Conservation (phyloP, 1,139 yeast genomes). For the Yamadazyma diospyri region DNA sequence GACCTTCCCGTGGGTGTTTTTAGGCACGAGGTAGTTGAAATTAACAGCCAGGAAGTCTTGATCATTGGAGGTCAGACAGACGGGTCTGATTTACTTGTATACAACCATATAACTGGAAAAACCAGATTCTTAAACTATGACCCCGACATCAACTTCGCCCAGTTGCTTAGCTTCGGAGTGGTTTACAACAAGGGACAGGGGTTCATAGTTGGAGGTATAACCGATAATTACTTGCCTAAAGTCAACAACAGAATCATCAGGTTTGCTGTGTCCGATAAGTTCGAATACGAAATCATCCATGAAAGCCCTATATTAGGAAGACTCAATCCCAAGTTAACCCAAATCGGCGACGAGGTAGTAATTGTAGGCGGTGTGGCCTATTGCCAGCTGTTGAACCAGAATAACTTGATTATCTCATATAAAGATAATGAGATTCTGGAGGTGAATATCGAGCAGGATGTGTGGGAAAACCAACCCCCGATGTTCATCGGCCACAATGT, state of each 20-base stretch:
- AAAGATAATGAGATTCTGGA: conserved; percentile 18
- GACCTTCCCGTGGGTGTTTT: conserved; percentile 45
- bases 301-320: conserved; percentile 23
- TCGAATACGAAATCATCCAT: conserved; percentile 6
- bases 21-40: conserved; percentile 49
- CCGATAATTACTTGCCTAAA: conserved; percentile 24
- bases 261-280: conserved; percentile 18
- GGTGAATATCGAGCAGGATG: conserved; percentile 28
- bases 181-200: conserved; percentile 26
- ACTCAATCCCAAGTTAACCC: conserved; percentile 43
- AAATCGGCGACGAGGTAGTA: conserved; percentile 26
- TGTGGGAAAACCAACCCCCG: conserved; percentile 43
- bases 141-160: conserved; percentile 24
- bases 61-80: conserved; percentile 50
- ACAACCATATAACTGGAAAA: conserved; percentile 16
- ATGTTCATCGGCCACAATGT: conserved; percentile 60
- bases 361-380: conserved; percentile 63
- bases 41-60: conserved; percentile 34
- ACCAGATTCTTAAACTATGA: conserved; percentile 15
- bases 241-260: conserved; percentile 33
- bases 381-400: conserved; percentile 30
- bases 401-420: conserved; percentile 32
- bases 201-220: conserved; percentile 54
- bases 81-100: conserved; percentile 17
- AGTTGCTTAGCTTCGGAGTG: conserved; percentile 27